phyloP scores from a whole-genome alignment of 768 basidiomycete genomes.

The Hygrophorus pudorinus region DNA sequence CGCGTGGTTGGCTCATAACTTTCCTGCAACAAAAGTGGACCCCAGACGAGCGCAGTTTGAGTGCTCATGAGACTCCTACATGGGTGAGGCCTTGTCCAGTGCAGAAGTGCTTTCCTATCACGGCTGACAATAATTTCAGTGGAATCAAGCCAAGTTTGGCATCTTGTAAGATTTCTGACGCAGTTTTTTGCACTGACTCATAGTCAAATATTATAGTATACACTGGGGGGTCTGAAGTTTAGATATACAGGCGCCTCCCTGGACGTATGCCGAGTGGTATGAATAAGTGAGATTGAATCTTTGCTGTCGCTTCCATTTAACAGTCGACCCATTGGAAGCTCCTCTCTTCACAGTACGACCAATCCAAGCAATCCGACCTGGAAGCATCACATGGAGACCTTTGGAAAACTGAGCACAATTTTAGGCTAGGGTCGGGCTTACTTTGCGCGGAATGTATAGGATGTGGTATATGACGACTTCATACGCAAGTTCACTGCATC shows the following conservation, averaged over 20 bases:
- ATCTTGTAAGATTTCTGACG: conserved; percentile 33
- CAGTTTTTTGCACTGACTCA: background rate
- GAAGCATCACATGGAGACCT: conserved; percentile 38
- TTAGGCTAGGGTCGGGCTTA: background rate
- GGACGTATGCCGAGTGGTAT: conserved; percentile 47
- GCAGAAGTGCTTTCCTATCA: background rate
- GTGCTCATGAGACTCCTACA: conserved; percentile 39
- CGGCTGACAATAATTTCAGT: conserved; percentile 19
- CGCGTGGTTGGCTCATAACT: conserved; percentile 26
- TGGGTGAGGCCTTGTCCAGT: conserved; percentile 30
- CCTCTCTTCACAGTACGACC: conserved; percentile 14
- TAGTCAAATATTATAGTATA: conserved; percentile 22
- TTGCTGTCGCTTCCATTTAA: conserved; percentile 7
- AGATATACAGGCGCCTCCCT: conserved; percentile 24
- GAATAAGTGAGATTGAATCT: conserved; percentile 23
- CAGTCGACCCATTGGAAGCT: background rate
- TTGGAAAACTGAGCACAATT: conserved; percentile 25
- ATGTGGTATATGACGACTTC: conserved; percentile 48
- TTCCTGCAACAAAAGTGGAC: conserved; percentile 32
- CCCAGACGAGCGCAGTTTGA: conserved; percentile 23
- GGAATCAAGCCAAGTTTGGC: conserved; percentile 43
- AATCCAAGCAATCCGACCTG: conserved; percentile 30
- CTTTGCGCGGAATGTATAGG: conserved; percentile 15
- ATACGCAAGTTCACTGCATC: conserved; percentile 42
- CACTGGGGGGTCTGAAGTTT: conserved; percentile 31